Evolutionary conservation across 2,329 filamentous ascomycete genomes (phyloP), one percentile per base, ranked within the genome.

Genomic region (Bipolaris cookei): DNA sequence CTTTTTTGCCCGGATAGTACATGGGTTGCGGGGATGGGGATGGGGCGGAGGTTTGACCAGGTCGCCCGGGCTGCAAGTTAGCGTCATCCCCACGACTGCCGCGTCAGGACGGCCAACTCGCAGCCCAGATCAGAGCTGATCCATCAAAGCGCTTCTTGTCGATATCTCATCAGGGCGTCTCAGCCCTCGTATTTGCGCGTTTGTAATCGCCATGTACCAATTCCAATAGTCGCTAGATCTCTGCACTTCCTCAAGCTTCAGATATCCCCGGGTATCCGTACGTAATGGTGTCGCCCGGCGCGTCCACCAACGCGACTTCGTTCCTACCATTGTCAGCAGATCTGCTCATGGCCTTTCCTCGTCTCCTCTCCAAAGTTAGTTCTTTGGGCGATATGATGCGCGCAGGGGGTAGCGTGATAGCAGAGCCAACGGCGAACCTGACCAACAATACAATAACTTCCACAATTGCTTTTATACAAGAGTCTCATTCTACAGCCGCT

Each of bases 331-430:
- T 87, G 10, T 77, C 90, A 16, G 86, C 86, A 72, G 88, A 91
- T 68, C 78, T 93, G 45, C 82, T 91, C 62, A 82, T 86, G 75
- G 88, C 86, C 16, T 84, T 90, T 3, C 90, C 90, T 47, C 83
- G 90, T 56, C 86, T 92, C 70, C 83, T 90, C 30, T 87, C 84
- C 75, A 88, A 86, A 72, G 81, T 89, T 35, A 86, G 88, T 48
- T 86, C 84, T n/a, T 84, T 89, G 65, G 78, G 78, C 14, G 87
- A 90, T 65, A 77, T 77, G 67, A 73, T 81, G 51, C 77, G 82
- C 66, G 81, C 84, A 59, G 85, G 84, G 54, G 84, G 86, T 66
- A 84, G 82, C 66, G 74, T 84, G 35, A 84, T 89, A 49, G 82
- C 87, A 18, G 84, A 86, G 66, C 81, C 86, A 5, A 88, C 86